Evolutionary conservation across 2,329 filamentous ascomycete species (phyloP).

Genomic region (Apiospora koreana): DNA sequence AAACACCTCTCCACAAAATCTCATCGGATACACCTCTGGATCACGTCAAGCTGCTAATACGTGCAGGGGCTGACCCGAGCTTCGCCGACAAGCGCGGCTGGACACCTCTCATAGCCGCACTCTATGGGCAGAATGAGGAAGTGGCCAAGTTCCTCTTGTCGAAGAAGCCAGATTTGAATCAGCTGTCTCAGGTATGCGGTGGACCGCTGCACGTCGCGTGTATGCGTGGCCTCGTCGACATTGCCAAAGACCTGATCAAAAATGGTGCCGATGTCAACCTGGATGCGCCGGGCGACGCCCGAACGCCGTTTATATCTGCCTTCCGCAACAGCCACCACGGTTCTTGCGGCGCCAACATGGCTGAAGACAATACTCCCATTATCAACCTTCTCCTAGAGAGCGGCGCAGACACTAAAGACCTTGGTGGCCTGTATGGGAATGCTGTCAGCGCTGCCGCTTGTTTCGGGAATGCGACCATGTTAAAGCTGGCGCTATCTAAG

Average conservation of each 20-base stretch:
- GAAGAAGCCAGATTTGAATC: background rate
- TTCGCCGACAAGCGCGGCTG: accelerated
- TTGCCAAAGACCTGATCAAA: background rate
- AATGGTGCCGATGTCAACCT: background rate
- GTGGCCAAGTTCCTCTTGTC: background rate
- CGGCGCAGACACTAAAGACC: background rate
- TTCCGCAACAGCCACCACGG: background rate
- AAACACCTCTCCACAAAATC: background rate
- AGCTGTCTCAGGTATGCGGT: accelerated
- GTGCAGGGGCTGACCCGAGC: background rate
- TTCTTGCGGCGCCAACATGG: too few species aligned
- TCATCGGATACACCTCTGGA: background rate
- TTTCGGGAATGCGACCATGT: background rate
- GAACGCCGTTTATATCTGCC: background rate
- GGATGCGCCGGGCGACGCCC: background rate
- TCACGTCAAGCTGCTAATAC: background rate
- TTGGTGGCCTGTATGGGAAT: background rate
- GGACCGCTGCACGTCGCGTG: background rate
- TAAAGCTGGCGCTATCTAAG: background rate
- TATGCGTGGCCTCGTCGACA: background rate
- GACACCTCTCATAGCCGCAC: background rate
- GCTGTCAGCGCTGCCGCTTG: background rate
- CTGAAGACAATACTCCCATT: background rate
- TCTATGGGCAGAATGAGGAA: background rate
- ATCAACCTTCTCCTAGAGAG: background rate